A percentile compares a stretch with the other conserved stretches of the same genome.
Conservation (phyloP, 2,329 filamentous ascomycete species). For the Fusarium sp. region DNA sequence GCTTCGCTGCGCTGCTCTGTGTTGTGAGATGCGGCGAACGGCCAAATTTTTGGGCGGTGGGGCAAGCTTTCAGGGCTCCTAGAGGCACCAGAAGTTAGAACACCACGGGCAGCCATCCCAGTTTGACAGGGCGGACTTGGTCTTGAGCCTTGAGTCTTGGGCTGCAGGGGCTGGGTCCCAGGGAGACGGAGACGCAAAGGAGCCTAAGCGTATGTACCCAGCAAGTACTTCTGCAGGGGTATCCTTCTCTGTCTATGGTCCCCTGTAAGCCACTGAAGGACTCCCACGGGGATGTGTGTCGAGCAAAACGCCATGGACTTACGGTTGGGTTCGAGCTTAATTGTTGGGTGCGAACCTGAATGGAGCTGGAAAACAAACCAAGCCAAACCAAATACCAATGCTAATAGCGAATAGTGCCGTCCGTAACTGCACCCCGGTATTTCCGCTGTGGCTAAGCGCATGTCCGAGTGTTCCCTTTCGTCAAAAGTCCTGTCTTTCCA, state of each 20-base stretch:
- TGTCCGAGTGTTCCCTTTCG: slow-evolving; percentile 2
- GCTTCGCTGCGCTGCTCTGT: not conserved
- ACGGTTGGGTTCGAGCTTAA: slow-evolving; percentile 43
- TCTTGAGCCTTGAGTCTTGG: slow-evolving; percentile 16
- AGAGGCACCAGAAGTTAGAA: slow-evolving; percentile 13
- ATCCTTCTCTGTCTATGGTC: slow-evolving; percentile 4
- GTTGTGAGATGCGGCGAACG: slow-evolving; percentile 39
- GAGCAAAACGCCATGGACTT: slow-evolving; percentile 41
- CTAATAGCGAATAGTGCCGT: slow-evolving; percentile 22
- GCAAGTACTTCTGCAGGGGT: slow-evolving; percentile 36
- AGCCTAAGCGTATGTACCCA: slow-evolving; percentile 30
- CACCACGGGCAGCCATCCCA: slow-evolving; percentile 28
- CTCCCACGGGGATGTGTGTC: slow-evolving; percentile 37
- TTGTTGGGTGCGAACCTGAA: slow-evolving; percentile 38
- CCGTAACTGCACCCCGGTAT: slow-evolving; percentile 35
- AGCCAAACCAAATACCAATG: slow-evolving; percentile 14
- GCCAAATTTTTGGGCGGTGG: slow-evolving; percentile 42
- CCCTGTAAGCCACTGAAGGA: not conserved
- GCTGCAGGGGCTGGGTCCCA: slow-evolving; percentile 29
- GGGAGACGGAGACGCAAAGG: slow-evolving; percentile 24
- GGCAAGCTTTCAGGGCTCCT: slow-evolving; percentile 34
- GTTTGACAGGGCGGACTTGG: slow-evolving; percentile 43
- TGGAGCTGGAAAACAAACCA: slow-evolving; percentile 4
- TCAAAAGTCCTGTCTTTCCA: slow-evolving; percentile 14
- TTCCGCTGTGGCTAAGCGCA: slow-evolving; percentile 40